Evolutionary conservation across 306 rosid species (phyloP).

Genomic region (Cucurbita argyrosperma): DNA sequence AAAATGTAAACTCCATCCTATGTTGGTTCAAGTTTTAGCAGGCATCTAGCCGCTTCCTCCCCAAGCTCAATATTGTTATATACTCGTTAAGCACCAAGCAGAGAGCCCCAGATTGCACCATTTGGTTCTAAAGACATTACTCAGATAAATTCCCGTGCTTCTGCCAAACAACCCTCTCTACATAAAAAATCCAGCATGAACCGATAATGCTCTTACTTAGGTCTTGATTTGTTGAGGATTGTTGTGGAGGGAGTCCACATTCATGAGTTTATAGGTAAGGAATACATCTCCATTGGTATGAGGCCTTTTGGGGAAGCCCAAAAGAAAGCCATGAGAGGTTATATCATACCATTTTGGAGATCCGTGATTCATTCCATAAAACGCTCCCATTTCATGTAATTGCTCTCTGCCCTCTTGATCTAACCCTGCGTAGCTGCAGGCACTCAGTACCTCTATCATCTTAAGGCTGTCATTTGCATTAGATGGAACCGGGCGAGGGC

Average conservation of each 20-base stretch:
- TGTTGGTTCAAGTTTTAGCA: conserved; percentile 6
- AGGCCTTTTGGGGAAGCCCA: too few species aligned
- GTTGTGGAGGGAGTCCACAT: background rate
- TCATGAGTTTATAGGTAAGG: too few species aligned
- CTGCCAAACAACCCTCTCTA: conserved; percentile 5
- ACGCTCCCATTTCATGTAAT: conserved; percentile 5
- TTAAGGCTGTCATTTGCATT: background rate
- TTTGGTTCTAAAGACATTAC: conserved; percentile 11
- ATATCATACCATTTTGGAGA: too few species aligned
- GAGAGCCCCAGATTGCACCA: conserved; percentile 14
- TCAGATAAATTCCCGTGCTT: conserved; percentile 1
- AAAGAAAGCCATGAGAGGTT: too few species aligned
- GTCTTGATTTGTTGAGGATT: background rate
- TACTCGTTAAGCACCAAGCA: conserved; percentile 8
- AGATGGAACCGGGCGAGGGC: conserved; percentile 2
- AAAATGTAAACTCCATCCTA: conserved; percentile 9
- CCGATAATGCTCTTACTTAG: conserved; percentile 11
- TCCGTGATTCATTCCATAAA: background rate
- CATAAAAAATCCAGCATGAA: conserved; percentile 9
- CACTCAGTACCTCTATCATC: conserved; percentile 18
- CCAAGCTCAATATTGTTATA: background rate
- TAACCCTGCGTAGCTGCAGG: conserved; percentile 16
- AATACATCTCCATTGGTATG: too few species aligned
- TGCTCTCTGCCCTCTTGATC: background rate
- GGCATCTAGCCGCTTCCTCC: conserved; percentile 1